Percentiles rank a stretch among this genome's conserved stretches.
Conservation (phyloP, 768 basidiomycete species). For the Trametes cingulata region DNA sequence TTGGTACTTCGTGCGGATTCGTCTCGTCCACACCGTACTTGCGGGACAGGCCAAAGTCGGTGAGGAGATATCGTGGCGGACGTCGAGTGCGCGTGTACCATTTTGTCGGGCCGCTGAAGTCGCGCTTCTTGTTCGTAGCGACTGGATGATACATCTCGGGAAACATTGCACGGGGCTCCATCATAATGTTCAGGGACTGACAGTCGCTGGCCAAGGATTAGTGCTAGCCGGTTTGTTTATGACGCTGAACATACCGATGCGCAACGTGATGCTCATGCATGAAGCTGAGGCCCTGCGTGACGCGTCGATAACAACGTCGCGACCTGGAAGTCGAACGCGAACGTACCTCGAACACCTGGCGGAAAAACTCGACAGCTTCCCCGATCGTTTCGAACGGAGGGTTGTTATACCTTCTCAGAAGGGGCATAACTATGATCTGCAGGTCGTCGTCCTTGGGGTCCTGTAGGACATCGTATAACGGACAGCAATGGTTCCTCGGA, state of each 20-base stretch:
- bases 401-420: slow-evolving; percentile 29
- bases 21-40: slow-evolving; percentile 30
- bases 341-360: slow-evolving; percentile 38
- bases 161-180: slow-evolving; percentile 24
- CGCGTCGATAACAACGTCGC: too few relatives aligned
- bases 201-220: slow-evolving; percentile 7
- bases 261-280: slow-evolving; percentile 41
- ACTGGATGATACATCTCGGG: slow-evolving; percentile 23
- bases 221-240: not conserved
- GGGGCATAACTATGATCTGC: slow-evolving; percentile 37
- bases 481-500: slow-evolving; percentile 21
- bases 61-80: slow-evolving; percentile 30
- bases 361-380: slow-evolving; percentile 36
- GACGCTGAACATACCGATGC: slow-evolving; percentile 34
- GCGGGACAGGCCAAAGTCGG: slow-evolving; percentile 28
- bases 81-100: slow-evolving; percentile 26
- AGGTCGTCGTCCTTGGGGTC: slow-evolving; percentile 9
- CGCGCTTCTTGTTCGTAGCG: not conserved
- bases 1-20: slow-evolving; percentile 24
- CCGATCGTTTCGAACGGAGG: slow-evolving; percentile 38
- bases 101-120: slow-evolving; percentile 6
- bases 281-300: slow-evolving; percentile 36
- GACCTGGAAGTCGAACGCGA: not conserved
- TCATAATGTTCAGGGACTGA: slow-evolving; percentile 20
- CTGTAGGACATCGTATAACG: slow-evolving; percentile 12